Conservation (phyloP, 2,329 filamentous ascomycete species). For the Ophiosphaerella narmari region DNA sequence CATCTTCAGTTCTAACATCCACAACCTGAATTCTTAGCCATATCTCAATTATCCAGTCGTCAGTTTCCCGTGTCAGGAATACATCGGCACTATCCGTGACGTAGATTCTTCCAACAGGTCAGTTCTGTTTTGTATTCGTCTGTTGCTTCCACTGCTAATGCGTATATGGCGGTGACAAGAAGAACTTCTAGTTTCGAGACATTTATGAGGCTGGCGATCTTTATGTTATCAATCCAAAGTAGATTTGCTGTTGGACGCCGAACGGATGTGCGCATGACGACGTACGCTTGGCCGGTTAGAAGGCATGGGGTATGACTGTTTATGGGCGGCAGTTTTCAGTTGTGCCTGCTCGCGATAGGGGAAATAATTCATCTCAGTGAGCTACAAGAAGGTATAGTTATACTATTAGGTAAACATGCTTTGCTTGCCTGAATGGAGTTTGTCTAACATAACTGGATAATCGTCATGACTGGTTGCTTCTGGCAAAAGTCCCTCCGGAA, state of each 20-base stretch:
- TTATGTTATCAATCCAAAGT: not conserved
- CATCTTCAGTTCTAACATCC: not conserved
- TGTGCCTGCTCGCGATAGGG: not conserved
- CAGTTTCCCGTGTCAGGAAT: not conserved
- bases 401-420: no score
- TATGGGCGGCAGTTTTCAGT: not conserved
- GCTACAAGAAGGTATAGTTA: no score
- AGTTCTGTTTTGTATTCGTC: not conserved
- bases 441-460: no score
- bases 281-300: not conserved
- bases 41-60: not conserved
- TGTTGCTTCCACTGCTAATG: not conserved
- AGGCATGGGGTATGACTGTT: not conserved
- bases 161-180: not conserved
- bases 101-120: not conserved
- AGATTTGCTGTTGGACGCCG: not conserved
- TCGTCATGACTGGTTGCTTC: no score
- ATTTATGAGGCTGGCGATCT: no score
- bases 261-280: not conserved
- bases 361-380: no score
- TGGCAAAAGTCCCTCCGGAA: no score
- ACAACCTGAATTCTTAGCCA: not conserved
- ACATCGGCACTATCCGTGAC: not conserved
- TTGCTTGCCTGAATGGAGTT: no score
- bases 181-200: not conserved